Conservation (phyloP, 2,329 filamentous ascomycete species). For the Scolecobasidium constrictum region DNA sequence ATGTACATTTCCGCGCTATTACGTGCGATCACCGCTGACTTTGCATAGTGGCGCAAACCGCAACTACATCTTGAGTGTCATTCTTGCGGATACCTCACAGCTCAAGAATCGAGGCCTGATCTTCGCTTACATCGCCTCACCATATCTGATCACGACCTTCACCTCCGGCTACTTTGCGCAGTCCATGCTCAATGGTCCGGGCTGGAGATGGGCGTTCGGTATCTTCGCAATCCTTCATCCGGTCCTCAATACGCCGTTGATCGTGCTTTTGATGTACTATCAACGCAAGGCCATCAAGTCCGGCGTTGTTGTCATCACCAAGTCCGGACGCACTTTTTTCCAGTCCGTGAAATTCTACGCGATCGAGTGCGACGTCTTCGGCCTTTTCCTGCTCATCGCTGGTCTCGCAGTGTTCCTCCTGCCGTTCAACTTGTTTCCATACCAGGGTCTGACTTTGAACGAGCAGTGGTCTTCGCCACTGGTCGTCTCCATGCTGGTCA, state of each 20-base stretch:
- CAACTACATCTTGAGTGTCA: conserved; percentile 50
- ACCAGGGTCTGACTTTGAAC: conserved; percentile 11
- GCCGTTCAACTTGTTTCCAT: conserved; percentile 47
- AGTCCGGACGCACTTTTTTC: conserved; percentile 32
- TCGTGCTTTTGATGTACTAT: conserved; percentile 18
- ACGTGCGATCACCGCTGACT: too few relatives aligned
- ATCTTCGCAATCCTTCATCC: conserved; percentile 56
- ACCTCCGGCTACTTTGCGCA: conserved; percentile 48
- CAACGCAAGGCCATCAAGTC: conserved; percentile 41
- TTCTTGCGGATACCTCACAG: conserved; percentile 56
- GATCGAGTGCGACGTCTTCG: conserved; percentile 52
- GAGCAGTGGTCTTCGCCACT: conserved; percentile 23
- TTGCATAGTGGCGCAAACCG: conserved; percentile 46
- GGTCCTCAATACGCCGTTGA: conserved; percentile 49
- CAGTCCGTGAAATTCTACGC: conserved; percentile 44
- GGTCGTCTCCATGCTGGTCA: conserved; percentile 31
- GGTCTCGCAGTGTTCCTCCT: conserved; percentile 58
- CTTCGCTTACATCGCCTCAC: conserved; percentile 51
- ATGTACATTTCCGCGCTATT: too few relatives aligned
- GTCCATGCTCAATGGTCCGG: conserved; percentile 40
- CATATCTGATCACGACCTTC: conserved; percentile 57
- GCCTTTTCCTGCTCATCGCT: conserved; percentile 49
- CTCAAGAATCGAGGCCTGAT: conserved; percentile 55
- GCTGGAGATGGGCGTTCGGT: conserved; percentile 60
- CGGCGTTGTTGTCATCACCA: conserved; percentile 36